A percentile compares a stretch with the other conserved stretches of the same genome.
Evolutionary conservation across 805 yeast genomes (phyloP).

Genomic region (Saturnispora ahearnii): DNA sequence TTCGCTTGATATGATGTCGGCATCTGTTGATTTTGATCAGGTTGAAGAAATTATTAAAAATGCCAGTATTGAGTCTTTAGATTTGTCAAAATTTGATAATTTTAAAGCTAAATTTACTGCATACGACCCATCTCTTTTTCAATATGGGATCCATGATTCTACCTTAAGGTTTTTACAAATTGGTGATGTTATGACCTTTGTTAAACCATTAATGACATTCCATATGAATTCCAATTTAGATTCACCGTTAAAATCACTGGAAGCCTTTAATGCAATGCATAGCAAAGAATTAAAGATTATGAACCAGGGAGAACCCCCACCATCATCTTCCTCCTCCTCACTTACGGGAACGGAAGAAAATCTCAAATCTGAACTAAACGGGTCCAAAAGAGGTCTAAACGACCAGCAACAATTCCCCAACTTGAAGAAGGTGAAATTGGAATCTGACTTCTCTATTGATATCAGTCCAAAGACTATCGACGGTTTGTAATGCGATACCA

Average conservation of each 20-base stretch:
- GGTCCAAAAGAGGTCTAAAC: background rate
- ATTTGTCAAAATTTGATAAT: background rate
- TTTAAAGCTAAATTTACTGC: background rate
- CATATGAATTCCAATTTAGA: background rate
- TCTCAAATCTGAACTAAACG: background rate
- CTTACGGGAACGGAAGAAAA: background rate
- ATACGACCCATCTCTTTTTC: constrained; percentile 34
- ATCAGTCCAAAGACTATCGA: background rate
- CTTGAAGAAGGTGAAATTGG: background rate
- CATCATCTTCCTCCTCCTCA: background rate
- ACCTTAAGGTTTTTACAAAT: constrained; percentile 67
- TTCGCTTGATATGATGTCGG: constrained; percentile 36
- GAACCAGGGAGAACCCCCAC: background rate
- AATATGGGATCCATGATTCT: constrained; percentile 54
- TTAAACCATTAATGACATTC: constrained; percentile 48
- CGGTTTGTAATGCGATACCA: background rate
- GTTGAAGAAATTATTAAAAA: constrained; percentile 27
- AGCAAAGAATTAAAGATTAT: background rate
- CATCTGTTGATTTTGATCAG: constrained; percentile 38
- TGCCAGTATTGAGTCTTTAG: background rate
- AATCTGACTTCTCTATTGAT: background rate
- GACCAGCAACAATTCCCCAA: background rate
- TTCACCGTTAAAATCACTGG: constrained; percentile 3
- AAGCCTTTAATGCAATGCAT: background rate
- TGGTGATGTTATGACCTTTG: constrained; percentile 67